Evolutionary conservation across 176 grass and related monocot species (phyloP), one percentile per base, ranked within the genome.

Genomic region (Aegilops bicornis): DNA sequence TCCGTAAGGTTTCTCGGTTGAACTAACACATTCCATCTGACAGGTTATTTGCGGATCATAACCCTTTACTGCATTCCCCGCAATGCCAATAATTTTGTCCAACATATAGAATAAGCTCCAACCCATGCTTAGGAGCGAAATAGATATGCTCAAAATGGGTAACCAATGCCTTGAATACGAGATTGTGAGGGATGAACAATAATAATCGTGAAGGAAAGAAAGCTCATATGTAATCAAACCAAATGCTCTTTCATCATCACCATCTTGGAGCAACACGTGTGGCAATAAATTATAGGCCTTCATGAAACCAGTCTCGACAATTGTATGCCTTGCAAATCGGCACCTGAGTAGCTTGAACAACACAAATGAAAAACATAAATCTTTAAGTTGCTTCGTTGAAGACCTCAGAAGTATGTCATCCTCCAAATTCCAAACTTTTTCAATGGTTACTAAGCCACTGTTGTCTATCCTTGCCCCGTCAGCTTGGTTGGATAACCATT

Each of bases 191-290:
- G 84, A 47, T 23, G 76, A 86, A 10, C 70, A 61, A 3, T 86
- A 86, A 25, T 79, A 79, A 8, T 86, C 84, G 31, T 86, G 33
- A 23, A 86, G 2, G 3, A 86, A 86, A 2, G 76, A 70, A 7
- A 86, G 23, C 17, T 86, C 84, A 32, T 71, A 15, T 22, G 48
- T 1, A 8, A 79, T 79, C 2, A 86, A 4, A 4, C 48, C 25
- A 16, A 86, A 42, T 6, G 42, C 4, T n/a, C 47, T 71, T 6
- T 23, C 25, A 22, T 61, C 12, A 0, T 79, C 10, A 7, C 7
- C 17, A 4, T 70, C 33, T 5, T 14, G 6, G 19, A 68, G 64
- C 1, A 4, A 15, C 45, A 48, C 6, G 2, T 69, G 3, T 29
- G 39, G 1, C 15, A 71, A 22, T 22, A 74, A 45, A 9, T 31